Base-by-base conservation (phyloP, 1,139 yeast genomes). In the Blastobotrys persicus region DNA sequence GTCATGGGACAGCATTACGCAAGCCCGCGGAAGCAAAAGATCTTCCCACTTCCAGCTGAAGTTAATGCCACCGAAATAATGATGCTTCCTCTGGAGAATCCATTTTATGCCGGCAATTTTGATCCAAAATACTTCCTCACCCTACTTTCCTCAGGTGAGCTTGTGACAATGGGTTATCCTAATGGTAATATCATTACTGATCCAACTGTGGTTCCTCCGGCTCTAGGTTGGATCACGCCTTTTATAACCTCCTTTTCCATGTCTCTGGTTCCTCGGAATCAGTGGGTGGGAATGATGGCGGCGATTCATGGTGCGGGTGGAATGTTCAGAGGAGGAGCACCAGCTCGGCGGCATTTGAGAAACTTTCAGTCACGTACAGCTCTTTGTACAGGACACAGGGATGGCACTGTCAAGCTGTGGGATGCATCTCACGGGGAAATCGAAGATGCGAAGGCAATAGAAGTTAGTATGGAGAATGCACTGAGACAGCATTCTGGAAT, bases 1-100 rank as follows among this genome's bases (percentile, higher is more conserved):
- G 82, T 82, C 48, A 94, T 89, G 83, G 85, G 85, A 11, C 78
- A 77, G 40, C 88, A 83, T 60, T 94, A 88, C 65, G 73, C 85
- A 0, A 74, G 71, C 39, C 95, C 95, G 0, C 75, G 74, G 44
- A 74, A 78, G 40, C 83, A 80, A 53, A 74, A 75, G 51, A 70
- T 79, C 6, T 70, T 78, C 49, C 84, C 85, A 1, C 63, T 81
- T 14, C 77, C 79, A 18, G 70, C 73, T 7, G 58, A 64, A 1
- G 52, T 54, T 0, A 66, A 71, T 2, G 71, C 80, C 11, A 67
- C 68, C 2, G 75, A 76, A 37, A 72, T 83, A 53, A 56, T 79
- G 2, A 77, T 83, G 46, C 61, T 83, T 5, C 79, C 86, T 1
- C 70, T 72, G 40, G 49, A 48, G 2, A 23, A 77, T 79, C 49